Evolutionary conservation across 2,329 filamentous ascomycete genomes (phyloP), one percentile per base, ranked within the genome.

Genomic region (Onygena corvina): DNA sequence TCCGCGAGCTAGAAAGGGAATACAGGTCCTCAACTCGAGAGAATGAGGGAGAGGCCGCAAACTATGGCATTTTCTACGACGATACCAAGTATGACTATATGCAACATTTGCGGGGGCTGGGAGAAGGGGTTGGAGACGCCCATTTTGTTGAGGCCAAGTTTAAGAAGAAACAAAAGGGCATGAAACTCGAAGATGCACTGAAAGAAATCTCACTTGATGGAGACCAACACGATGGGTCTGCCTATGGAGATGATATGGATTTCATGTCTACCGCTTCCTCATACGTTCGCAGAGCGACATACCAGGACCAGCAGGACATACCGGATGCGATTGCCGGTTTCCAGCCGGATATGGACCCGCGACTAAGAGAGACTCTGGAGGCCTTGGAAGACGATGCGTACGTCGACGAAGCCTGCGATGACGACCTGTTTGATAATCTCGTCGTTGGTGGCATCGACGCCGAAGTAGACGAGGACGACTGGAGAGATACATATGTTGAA

Each of bases 61-160:
- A 85, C 64, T 80, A 95, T 67, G 92, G 92, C 55, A 79, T 98
- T 56, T 98, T 85, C 73, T 98, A 77, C 66, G 93, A 98, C 67
- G 92, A 98, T 68, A 84, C 86, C 56, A 79, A 86, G 61, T 98
- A 98, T 69, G 92, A 98, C 68, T 98, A 98, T 71, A 98, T 98
- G 92, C 92, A 98, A 67, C 92, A 98, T 68, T 73, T 98, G 75
- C 84, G 88, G 49, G 92, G 96, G 59, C 71, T 98, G n/a, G 82
- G 82, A 50, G 67, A 72, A 36, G 86, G 67, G 4, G 68, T 66
- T 3, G 85, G 85, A 25, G 83, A 88, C 49, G 79, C 83, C 25
- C 81, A 89, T 44, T 96, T 94, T 62, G 76, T 98, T 33, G 88
- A 95, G 54, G 77, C 77, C 1, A 65, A 69, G 18, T 56, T 59